Conservation (phyloP, 192 early-diverging fungal species). For the Backusella morwellensis region DNA sequence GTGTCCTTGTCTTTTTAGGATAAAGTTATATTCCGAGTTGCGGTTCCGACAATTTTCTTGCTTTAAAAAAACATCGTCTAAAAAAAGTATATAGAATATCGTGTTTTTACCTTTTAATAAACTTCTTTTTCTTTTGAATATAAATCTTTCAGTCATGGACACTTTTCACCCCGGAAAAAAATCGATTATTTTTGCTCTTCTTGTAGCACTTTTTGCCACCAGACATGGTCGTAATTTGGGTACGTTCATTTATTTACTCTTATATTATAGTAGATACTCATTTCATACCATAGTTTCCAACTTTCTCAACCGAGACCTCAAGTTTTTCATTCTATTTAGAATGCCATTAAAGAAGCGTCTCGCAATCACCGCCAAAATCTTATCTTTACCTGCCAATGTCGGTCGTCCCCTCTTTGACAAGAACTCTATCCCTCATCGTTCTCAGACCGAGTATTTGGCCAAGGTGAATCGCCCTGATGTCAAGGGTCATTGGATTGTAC, state of each 20-base stretch:
- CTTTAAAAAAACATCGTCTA: neutral
- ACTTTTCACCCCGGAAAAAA: constrained; percentile 1
- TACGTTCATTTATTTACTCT: neutral
- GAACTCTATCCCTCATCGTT: neutral
- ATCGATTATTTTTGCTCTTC: neutral
- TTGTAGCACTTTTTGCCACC: constrained; percentile 1
- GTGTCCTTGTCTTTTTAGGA: neutral
- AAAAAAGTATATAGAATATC: neutral
- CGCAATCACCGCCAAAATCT: neutral
- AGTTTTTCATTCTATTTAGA: neutral
- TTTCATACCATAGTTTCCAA: neutral
- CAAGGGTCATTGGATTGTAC: constrained; percentile 6
- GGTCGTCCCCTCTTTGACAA: neutral
- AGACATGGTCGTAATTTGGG: neutral
- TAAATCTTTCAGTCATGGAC: neutral
- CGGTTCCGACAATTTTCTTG: neutral
- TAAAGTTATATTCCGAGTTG: neutral
- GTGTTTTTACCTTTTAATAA: neutral
- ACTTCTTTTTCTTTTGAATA: neutral
- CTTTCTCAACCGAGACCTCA: neutral
- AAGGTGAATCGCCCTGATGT: neutral
- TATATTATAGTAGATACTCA: neutral
- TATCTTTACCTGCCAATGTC: neutral
- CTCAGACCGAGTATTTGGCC: neutral
- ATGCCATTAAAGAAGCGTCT: neutral